Base-by-base conservation (phyloP, 106 monocot genomes). In the Phalaenopsis aphrodite region DNA sequence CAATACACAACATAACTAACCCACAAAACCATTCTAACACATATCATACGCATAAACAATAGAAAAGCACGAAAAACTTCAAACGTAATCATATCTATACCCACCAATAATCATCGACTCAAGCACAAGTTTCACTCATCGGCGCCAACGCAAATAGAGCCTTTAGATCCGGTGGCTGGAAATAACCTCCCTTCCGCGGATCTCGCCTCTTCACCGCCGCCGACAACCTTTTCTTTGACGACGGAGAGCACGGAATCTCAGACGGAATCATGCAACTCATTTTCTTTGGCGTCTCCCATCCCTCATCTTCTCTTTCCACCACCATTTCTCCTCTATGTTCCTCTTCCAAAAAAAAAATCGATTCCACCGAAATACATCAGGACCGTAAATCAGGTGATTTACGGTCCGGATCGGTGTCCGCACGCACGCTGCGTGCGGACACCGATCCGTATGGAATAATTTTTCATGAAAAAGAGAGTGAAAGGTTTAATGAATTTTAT, bases 141-240 rank as follows among this genome's bases (percentile, higher is more conserved):
- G 55, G 55, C 77, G 15, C 55, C 48, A 77, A 12, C 17, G 55
- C 49, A 21, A 77, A 77, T 10, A 77, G 49, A 2, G 49, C 46
- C 77, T 77, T 55, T 0, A 77, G 77, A 77, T 77, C 77, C 55
- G 77, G 77, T 11, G 55, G 55, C 23, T 77, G 77, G 55, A 77
- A 77, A 17, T 77, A 77, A 8, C 77, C 55, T 11, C 55, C 49
- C 30, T 77, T 77, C 10, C 55, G 55, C n/a, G 55, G 55, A 21
- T 52, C 77, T 37, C 77, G 77, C 55, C 55, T 56, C 14, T 55
- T 77, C 30, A 5, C 49, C 55, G 37, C 8, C 55, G 55, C 49
- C 36, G 77, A 36, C 1, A 12, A 4, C 36, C 36, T 21, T 42
- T 77, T 77, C 55, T 14, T 77, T 15, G 55, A 24, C 37, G 77